Evolutionary conservation across 768 basidiomycete species (phyloP).

Genomic region (Cyclocybe aegerita): DNA sequence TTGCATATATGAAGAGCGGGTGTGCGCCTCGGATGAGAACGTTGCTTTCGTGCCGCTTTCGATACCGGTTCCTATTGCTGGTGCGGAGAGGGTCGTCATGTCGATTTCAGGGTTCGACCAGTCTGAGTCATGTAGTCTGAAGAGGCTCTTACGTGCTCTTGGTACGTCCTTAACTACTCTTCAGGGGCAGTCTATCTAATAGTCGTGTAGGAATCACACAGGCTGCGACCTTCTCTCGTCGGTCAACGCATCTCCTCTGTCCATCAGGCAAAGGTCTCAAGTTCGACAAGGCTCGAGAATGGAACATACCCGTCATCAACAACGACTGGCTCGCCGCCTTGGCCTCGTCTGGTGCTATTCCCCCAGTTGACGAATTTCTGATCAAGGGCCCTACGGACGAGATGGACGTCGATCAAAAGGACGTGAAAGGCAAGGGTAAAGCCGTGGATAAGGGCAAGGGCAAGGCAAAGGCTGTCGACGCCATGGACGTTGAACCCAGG

Average conservation of each 20-base stretch:
- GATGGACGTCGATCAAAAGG: slow-evolving; percentile 11
- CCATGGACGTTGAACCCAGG: slow-evolving; percentile 19
- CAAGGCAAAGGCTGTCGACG: slow-evolving; percentile 4
- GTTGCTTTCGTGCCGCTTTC: slow-evolving; percentile 68
- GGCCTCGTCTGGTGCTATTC: slow-evolving; percentile 50
- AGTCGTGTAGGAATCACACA: slow-evolving; percentile 47
- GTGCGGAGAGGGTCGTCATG: slow-evolving; percentile 56
- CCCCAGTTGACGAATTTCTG: slow-evolving; percentile 30
- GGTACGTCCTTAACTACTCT: slow-evolving; percentile 38
- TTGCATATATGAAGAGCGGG: slow-evolving; percentile 73
- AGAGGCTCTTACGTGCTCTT: slow-evolving; percentile 64
- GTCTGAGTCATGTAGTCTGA: slow-evolving; percentile 64
- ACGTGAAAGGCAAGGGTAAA: slow-evolving; percentile 27
- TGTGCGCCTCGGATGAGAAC: slow-evolving; percentile 68
- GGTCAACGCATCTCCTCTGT: slow-evolving; percentile 80
- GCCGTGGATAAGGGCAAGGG: slow-evolving; percentile 19
- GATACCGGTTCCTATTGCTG: slow-evolving; percentile 55
- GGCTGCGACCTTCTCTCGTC: slow-evolving; percentile 58
- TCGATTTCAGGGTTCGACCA: slow-evolving; percentile 78
- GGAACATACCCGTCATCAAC: slow-evolving; percentile 74
- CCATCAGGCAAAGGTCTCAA: slow-evolving; percentile 70
- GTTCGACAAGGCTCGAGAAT: slow-evolving; percentile 75
- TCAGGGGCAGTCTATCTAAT: background rate
- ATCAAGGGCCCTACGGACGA: slow-evolving; percentile 18
- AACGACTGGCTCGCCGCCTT: slow-evolving; percentile 70